Evolutionary conservation across 129 eudicot species (phyloP), one percentile per base, ranked within the genome.

Genomic region (Helichrysum umbraculigerum): DNA sequence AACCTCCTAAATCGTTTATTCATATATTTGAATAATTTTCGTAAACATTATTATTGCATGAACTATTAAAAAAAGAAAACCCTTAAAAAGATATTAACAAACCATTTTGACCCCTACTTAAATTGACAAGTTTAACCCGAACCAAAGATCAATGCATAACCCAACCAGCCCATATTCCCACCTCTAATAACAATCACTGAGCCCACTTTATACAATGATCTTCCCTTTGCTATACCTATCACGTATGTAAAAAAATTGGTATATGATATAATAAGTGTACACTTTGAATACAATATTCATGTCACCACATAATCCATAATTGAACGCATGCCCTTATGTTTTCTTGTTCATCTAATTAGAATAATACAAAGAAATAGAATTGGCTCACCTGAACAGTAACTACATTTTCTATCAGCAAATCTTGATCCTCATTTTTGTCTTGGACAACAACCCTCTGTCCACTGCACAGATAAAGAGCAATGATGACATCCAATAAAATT

Each of bases 401-500:
- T 58, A 83, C 84, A 73, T 70, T 83, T 75, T 89, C 92, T 41
- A 85, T 79, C 28, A 16, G 34, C 25, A 78, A 73, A 61, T 84
- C 91, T 63, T 82, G 88, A 81, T 79, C 81, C 17, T 89, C 91
- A n/a, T 69, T 70, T 72, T 66, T 82, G 14, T 89, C 97, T 76
- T 91, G 92, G 68, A 94, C 87, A 17, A 86, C 69, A 42, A 94
- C 86, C 86, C 96, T 83, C 83, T 91, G 99, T 44, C 93, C 97
- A 82, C 96, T 94, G 92, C 86, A 82, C 57, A 67, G 37, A 81
- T 65, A 11, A 21, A 52, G 5, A 71, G 69, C 52, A 79, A 74
- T 50, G 9, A 72, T 35, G 59, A 63, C 70, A 44, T 37, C 50
- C 28, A 70, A 17, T 41, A 42, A 8, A 65, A 75, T 50, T 10